Percentiles rank a stretch among this genome's conserved stretches.
phyloP scores from a whole-genome alignment of 495 filamentous ascomycete species.

The Arthonia radiata region DNA sequence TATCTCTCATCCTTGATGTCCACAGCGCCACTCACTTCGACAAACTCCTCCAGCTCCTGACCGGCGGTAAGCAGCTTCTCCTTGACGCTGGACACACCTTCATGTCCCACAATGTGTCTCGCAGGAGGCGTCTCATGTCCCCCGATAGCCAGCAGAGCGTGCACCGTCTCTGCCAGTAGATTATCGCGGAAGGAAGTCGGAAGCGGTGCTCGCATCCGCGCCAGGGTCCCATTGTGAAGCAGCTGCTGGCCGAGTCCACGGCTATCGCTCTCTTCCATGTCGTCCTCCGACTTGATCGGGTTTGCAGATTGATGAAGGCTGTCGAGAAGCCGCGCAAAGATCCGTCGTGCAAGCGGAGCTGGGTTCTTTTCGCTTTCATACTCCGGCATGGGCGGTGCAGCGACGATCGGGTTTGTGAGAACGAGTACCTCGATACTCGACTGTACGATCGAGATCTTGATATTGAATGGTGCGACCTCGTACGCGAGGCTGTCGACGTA shows the following conservation, averaged over 20 bases:
- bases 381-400: constrained; percentile 45
- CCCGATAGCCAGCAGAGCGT: constrained; percentile 71
- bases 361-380: constrained; percentile 53
- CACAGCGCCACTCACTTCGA: constrained; percentile 64
- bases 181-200: constrained; percentile 35
- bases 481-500: constrained; percentile 91
- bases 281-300: too few relatives aligned
- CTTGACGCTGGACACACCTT: constrained; percentile 69
- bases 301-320: too few relatives aligned
- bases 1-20: too few relatives aligned
- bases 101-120: constrained; percentile 78
- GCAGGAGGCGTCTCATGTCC: constrained; percentile 92
- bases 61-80: constrained; percentile 93
- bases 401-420: constrained; percentile 63
- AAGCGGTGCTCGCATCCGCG: constrained; percentile 40
- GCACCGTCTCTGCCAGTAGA: constrained; percentile 73
- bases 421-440: constrained; percentile 63
- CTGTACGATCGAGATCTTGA: constrained; percentile 88
- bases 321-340: constrained; percentile 47
- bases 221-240: constrained; percentile 9
- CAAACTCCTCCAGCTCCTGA: constrained; percentile 88
- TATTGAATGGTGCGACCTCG: constrained; percentile 91
- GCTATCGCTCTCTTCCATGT: background rate
- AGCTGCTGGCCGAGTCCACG: constrained; percentile 5
- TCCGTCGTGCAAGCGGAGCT: constrained; percentile 56